Base-by-base conservation (phyloP, 768 basidiomycete species). In the Terana coerulea region DNA sequence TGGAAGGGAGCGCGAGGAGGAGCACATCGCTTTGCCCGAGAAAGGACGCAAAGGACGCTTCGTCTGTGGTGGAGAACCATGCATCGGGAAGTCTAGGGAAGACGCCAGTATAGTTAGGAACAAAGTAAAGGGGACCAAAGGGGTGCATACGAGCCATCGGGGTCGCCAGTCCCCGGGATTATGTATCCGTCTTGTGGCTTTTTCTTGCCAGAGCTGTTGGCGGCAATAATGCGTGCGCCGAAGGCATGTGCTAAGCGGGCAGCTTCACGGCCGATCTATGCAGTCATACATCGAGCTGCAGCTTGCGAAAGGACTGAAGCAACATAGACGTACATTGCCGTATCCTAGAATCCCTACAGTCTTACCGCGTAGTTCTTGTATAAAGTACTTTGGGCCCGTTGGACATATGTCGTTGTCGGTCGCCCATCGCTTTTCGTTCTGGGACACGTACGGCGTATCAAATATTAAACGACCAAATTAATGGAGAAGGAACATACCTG, bases 341-440 rank as follows among this genome's bases (percentile, higher is more conserved):
- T 56, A 56, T 21, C 55, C 55, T 5, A 56, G 41, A 17, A 56
- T 29, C 14, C 55, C 55, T 5, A 56, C 52, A 3, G 51, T 56
- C 51, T 52, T 49, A 1, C 47, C 47, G 24, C 51, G 43, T 24
- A 52, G 26, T 21, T 52, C 55, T 17, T 50, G 34, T 5, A 55
- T 26, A 31, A 56, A 56, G 46, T 43, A n/a, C 22, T 26, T 34
- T 12, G 40, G 40, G 31, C 29, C 31, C n/a, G n/a, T n/a, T n/a
- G n/a, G n/a, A n/a, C n/a, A n/a, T 12, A 56, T 44, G 25, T 56
- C 47, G 26, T 25, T 28, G 51, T 37, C 25, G 3, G 28, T 37
- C 4, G 47, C 51, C 55, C 55, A 56, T 12, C 55, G 51, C 39
- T 53, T 52, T 45, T 56, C 55, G 35, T 34, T 42, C 55, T 56